phyloP scores from a whole-genome alignment of 371 early-diverging fungal genomes.

The Apophysomyces ossiformis region DNA sequence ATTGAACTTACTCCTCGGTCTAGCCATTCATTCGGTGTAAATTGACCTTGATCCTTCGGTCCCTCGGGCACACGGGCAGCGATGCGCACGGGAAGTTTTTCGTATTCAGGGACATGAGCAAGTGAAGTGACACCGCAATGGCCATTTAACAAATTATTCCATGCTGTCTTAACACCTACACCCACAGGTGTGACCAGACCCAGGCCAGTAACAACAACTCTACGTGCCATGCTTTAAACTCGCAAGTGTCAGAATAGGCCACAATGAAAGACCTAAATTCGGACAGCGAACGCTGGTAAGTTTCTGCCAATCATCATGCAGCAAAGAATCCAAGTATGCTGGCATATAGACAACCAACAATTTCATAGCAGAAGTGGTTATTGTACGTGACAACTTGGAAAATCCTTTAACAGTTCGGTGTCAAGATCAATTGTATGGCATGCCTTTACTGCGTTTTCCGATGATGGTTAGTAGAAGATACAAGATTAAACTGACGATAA shows the following conservation, averaged over 20 bases:
- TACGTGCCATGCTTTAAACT: conserved; percentile 36
- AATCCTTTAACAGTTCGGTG: too few relatives aligned
- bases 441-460: neutral
- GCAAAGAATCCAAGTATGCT: too few relatives aligned
- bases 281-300: too few relatives aligned
- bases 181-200: conserved; percentile 95
- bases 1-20: too few relatives aligned
- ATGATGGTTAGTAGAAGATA: conserved; percentile 7
- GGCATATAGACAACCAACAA: too few relatives aligned
- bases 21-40: conserved; percentile 75
- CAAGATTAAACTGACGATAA: conserved; percentile 58
- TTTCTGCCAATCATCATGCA: too few relatives aligned
- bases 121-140: conserved; percentile 83
- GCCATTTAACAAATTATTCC: conserved; percentile 77
- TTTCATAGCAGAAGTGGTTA: too few relatives aligned
- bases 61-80: conserved; percentile 78
- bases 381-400: too few relatives aligned
- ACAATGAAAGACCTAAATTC: too few relatives aligned
- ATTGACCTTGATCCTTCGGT: conserved; percentile 56
- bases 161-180: conserved; percentile 71
- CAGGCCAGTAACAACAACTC: conserved; percentile 95
- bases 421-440: too few relatives aligned
- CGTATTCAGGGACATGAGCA: conserved; percentile 46
- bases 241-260: too few relatives aligned
- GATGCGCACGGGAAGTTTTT: conserved; percentile 77